phyloP scores from a whole-genome alignment of 2,329 filamentous ascomycete genomes.

The Dactylellina leptospora region DNA sequence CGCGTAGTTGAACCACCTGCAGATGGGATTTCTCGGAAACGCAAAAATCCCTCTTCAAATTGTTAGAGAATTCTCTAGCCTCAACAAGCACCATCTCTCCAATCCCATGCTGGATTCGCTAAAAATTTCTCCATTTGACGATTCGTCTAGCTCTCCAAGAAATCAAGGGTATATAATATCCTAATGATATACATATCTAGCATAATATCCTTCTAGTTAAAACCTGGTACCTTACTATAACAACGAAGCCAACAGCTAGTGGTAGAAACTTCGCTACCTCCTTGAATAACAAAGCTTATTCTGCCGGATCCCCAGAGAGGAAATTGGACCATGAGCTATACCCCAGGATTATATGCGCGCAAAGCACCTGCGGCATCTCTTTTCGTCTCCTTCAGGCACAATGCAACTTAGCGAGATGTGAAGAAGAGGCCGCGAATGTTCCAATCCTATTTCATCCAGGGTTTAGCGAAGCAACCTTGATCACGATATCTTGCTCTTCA shows the following conservation, averaged over 20 bases:
- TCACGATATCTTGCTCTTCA: conserved; percentile 5
- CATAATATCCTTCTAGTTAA: too few relatives aligned
- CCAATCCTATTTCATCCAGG: neutral
- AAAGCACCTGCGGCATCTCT: too few relatives aligned
- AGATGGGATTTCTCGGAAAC: too few relatives aligned
- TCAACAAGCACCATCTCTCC: neutral
- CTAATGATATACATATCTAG: too few relatives aligned
- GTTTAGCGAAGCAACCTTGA: neutral
- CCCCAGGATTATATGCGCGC: conserved; percentile 32
- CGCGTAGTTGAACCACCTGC: too few relatives aligned
- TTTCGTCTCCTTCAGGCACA: conserved; percentile 32
- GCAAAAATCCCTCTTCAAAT: conserved; percentile 27
- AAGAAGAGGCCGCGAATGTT: neutral
- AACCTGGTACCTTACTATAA: too few relatives aligned
- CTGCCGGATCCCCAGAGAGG: conserved; percentile 6
- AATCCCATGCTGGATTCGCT: conserved; percentile 26
- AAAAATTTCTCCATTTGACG: conserved; percentile 49
- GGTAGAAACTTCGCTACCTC: too few relatives aligned
- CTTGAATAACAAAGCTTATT: neutral
- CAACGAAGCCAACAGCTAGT: too few relatives aligned
- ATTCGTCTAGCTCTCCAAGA: conserved; percentile 8
- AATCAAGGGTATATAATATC: too few relatives aligned
- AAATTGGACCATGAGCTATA: conserved; percentile 19
- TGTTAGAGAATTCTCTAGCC: conserved; percentile 1
- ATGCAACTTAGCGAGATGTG: conserved; percentile 9